These are phyloP conservation scores for Ophiostoma ulmi DNA, from an alignment of 2,329 filamentous ascomycete species.

Conservation along the genomic window DNA sequence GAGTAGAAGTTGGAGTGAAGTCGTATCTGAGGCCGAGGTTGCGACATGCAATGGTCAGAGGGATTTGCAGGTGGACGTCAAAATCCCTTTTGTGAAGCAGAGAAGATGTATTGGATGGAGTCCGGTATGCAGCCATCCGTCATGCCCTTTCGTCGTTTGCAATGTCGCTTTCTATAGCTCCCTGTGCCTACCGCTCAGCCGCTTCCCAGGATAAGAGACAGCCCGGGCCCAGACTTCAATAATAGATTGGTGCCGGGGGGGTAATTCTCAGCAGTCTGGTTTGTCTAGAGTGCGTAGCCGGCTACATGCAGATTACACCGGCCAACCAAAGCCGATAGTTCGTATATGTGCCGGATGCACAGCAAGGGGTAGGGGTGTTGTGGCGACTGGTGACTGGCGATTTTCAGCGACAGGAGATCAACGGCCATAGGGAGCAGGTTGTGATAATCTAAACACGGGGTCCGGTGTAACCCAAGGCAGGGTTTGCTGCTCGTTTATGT, in stretches of 20 bases:
- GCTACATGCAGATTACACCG: background rate
- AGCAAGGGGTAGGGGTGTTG: background rate
- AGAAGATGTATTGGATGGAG: background rate
- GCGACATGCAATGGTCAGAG: background rate
- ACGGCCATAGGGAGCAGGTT: background rate
- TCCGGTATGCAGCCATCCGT: conserved; percentile 1
- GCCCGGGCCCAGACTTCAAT: background rate
- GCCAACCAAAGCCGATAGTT: background rate
- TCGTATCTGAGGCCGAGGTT: background rate
- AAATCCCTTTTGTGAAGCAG: background rate
- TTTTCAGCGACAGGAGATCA: background rate
- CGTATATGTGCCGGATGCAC: background rate
- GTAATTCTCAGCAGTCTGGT: background rate
- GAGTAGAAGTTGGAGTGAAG: background rate
- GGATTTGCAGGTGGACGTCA: background rate
- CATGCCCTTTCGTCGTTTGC: background rate
- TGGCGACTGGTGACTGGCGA: background rate
- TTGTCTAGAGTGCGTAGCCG: background rate
- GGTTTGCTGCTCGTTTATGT: background rate
- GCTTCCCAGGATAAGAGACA: background rate
- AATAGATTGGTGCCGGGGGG: background rate
- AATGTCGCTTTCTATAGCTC: background rate
- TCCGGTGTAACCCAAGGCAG: background rate
- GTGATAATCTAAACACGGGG: background rate
- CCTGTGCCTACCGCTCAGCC: background rate